phyloP scores from a whole-genome alignment of 345 rosid species.

The Lenwebbia sp. region DNA sequence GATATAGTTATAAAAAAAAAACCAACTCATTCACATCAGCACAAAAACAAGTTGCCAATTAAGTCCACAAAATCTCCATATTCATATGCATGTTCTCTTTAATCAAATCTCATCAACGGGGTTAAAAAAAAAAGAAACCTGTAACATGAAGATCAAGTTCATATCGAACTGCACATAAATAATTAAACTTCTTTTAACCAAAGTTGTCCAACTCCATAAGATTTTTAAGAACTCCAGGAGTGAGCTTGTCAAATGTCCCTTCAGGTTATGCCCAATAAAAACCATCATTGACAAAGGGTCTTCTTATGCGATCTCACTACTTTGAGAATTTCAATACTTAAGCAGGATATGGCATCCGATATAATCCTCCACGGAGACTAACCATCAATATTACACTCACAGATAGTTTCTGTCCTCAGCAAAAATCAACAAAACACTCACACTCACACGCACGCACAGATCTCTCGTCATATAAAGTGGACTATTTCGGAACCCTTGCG shows the following conservation, averaged over 20 bases:
- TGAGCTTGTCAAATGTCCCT: background rate
- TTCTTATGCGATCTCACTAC: background rate
- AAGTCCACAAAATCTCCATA: background rate
- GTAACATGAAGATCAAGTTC: background rate
- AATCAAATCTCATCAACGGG: background rate
- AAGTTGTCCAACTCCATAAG: background rate
- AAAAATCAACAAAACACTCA: background rate
- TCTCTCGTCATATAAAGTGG: background rate
- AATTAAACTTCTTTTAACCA: background rate
- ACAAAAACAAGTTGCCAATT: background rate
- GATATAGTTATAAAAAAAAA: background rate
- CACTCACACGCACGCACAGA: background rate
- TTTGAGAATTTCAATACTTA: background rate
- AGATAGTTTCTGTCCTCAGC: background rate
- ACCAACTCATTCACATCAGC: background rate
- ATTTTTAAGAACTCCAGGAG: background rate
- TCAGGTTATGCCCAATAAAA: background rate
- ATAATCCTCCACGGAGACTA: background rate
- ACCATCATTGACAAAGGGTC: background rate
- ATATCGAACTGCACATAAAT: background rate
- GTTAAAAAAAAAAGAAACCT: fast-evolving
- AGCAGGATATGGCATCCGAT: background rate
- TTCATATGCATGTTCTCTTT: background rate
- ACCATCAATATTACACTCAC: background rate
- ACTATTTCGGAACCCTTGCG: background rate